phyloP scores from a whole-genome alignment of 805 yeast genomes.

The Cyberlindnera xishuangbannaensis region DNA sequence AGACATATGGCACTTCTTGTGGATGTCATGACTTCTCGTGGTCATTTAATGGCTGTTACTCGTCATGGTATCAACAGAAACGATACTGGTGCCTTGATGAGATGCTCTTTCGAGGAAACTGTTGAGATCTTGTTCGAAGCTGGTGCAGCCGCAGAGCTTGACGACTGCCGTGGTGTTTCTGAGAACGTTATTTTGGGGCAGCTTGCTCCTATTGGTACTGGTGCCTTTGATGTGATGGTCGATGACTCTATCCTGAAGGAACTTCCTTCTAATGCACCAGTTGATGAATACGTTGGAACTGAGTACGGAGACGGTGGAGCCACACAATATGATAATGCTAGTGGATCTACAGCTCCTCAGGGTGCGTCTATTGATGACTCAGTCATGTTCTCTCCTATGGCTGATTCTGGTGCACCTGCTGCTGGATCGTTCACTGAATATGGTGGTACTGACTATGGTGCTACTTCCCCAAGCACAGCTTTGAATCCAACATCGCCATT shows the following conservation, averaged over 20 bases:
- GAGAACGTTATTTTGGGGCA: conserved; percentile 97
- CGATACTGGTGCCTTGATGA: conserved; percentile 98
- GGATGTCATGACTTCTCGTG: conserved; percentile 98
- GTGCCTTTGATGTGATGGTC: conserved; percentile 92
- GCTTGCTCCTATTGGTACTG: conserved; percentile 98
- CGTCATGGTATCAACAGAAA: conserved; percentile 99
- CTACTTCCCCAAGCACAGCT: conserved; percentile 52
- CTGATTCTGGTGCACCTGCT: conserved; percentile 82
- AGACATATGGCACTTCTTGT: conserved; percentile 97
- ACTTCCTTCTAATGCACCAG: conserved; percentile 29
- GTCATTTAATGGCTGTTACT: conserved; percentile 96
- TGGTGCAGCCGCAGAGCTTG: conserved; percentile 96
- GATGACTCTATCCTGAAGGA: conserved; percentile 79
- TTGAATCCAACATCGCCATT: conserved; percentile 43
- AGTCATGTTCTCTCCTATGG: conserved; percentile 88
- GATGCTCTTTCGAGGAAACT: conserved; percentile 98
- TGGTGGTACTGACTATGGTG: conserved; percentile 47
- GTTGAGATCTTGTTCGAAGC: conserved; percentile 97
- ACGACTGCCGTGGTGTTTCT: conserved; percentile 97
- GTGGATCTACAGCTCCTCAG: conserved; percentile 74
- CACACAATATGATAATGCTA: conserved; percentile 75
- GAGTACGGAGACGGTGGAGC: conserved; percentile 63
- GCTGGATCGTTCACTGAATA: conserved; percentile 66
- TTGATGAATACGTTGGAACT: conserved; percentile 31
- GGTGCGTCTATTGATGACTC: conserved; percentile 60